phyloP scores from a whole-genome alignment of 2,329 filamentous ascomycete species.

The Phialemoniopsis sp. region DNA sequence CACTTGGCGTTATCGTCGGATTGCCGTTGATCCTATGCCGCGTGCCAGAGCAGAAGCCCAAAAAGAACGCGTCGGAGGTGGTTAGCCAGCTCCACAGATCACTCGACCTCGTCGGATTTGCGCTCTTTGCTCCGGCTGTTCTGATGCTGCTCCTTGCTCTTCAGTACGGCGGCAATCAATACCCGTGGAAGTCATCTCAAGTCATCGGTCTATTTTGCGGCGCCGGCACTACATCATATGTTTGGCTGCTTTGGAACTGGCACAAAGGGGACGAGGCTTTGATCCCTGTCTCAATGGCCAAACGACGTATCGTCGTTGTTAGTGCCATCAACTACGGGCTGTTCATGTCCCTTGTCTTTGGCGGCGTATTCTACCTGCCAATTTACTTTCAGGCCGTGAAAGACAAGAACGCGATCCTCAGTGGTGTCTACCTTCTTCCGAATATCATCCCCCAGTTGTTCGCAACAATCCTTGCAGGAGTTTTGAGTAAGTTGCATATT shows the following conservation, averaged over 20 bases:
- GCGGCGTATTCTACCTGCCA: no score
- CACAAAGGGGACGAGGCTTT: constrained; percentile 15
- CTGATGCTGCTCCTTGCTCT: constrained; percentile 39
- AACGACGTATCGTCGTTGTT: no score
- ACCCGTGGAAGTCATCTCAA: constrained; percentile 30
- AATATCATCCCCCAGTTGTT: constrained; percentile 18
- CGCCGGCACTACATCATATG: constrained; percentile 18
- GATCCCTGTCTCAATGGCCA: constrained; percentile 14
- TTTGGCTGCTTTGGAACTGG: constrained; percentile 35
- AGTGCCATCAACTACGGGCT: no score
- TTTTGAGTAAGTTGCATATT: constrained; percentile 3
- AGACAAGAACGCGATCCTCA: constrained; percentile 10
- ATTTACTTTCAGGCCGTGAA: constrained; percentile 20
- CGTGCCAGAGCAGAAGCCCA: constrained; percentile 29
- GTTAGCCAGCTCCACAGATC: constrained; percentile 21
- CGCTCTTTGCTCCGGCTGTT: constrained; percentile 33
- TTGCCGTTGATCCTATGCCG: constrained; percentile 22
- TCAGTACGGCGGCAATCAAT: constrained; percentile 34
- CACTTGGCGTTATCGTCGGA: constrained; percentile 31
- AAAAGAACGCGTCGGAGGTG: constrained; percentile 17
- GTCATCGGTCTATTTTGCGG: constrained; percentile 40
- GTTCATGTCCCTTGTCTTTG: no score
- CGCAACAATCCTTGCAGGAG: constrained; percentile 13
- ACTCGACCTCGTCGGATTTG: constrained; percentile 38
- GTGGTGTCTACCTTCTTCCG: constrained; percentile 19